Conservation (phyloP, 1,139 yeast genomes). For the Yamadazyma spencermartinsiae region DNA sequence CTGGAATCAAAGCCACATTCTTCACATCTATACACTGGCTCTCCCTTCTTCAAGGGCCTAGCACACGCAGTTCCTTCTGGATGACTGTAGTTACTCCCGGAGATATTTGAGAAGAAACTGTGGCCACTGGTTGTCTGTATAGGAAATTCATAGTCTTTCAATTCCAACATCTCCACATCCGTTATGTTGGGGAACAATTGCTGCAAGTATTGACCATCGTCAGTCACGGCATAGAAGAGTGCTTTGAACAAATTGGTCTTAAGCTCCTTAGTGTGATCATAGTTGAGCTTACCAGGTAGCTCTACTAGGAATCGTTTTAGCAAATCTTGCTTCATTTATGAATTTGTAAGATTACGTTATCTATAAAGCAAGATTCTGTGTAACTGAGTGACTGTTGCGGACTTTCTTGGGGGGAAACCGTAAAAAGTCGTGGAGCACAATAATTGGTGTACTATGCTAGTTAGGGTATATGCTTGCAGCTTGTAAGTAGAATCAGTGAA, state of each 20-base stretch:
- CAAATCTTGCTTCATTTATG: conserved; percentile 18
- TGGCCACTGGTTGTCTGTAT: conserved; percentile 3
- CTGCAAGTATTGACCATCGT: conserved; percentile 29
- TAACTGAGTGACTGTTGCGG: no score
- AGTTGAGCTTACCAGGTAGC: conserved; percentile 25
- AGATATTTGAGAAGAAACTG: conserved; percentile 7
- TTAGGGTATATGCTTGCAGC: no score
- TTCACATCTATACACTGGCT: conserved; percentile 64
- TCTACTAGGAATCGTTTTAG: conserved; percentile 30
- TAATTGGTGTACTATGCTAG: no score
- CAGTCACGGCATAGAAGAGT: conserved; percentile 33
- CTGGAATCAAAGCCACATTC: conserved; percentile 72
- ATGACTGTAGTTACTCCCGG: conserved; percentile 21
- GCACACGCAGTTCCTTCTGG: conserved; percentile 56
- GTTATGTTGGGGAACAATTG: conserved; percentile 28
- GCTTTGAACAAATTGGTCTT: conserved; percentile 24
- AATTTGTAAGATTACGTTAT: neutral
- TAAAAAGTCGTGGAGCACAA: no score
- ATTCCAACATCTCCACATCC: conserved; percentile 18
- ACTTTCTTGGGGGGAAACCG: no score
- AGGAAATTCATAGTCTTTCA: conserved; percentile 18
- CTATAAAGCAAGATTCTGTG: no score
- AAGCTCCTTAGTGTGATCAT: conserved; percentile 14
- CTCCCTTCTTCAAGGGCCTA: conserved; percentile 55
- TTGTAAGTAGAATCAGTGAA: no score